Percentiles rank a stretch among this genome's conserved stretches.
Evolutionary conservation across 257 asterid genomes (phyloP).

Genomic region (Solanum habrochaites): DNA sequence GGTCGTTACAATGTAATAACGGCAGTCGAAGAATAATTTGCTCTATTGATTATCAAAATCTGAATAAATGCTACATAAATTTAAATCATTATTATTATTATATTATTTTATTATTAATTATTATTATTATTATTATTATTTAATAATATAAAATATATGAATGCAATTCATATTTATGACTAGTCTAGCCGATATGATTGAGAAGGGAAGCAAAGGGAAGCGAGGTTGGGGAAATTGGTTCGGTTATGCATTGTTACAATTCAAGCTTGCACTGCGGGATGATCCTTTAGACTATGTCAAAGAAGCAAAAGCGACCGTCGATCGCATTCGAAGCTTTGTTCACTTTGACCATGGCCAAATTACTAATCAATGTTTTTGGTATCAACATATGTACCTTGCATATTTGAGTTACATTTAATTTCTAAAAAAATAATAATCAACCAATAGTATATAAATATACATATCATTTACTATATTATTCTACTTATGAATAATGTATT

Average conservation of each 20-base stretch:
- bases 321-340: constrained; percentile 1
- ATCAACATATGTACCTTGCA: background rate
- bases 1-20: no score
- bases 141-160: background rate
- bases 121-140: no score
- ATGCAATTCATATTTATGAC: background rate
- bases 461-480: background rate
- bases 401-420: no score
- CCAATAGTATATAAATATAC: no score
- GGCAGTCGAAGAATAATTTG: no score
- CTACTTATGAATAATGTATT: no score
- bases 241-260: background rate
- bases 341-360: background rate
- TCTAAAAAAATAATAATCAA: no score
- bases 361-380: background rate
- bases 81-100: background rate
- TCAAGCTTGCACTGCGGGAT: background rate
- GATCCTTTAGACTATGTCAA: constrained; percentile 3
- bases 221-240: constrained; percentile 5
- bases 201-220: background rate
- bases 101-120: no score
- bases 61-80: background rate
- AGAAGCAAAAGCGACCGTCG: background rate
- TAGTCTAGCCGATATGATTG: background rate
- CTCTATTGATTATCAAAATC: no score